Base-by-base conservation (phyloP, 2,329 filamentous ascomycete species). In the Thielaviopsis populi region DNA sequence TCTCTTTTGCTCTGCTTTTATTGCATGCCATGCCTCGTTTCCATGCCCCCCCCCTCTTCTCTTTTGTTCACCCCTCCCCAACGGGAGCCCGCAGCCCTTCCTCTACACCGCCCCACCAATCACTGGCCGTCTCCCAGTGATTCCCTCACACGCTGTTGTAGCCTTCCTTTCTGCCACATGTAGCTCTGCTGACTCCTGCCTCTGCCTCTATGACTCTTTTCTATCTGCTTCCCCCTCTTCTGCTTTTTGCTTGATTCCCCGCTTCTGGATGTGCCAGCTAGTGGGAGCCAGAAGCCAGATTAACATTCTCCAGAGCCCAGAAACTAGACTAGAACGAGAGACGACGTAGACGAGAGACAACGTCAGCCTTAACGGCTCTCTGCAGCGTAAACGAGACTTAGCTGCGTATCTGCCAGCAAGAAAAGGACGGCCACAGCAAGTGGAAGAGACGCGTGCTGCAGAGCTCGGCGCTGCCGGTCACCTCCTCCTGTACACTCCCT, bases 291-390 rank as follows among this genome's bases (percentile, higher is more conserved):
- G 42, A 42, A 27, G 58, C 37, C 19, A 42, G 22, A 27, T 41
- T 60, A 27, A 15, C 17, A 46, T 46, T 46, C 43, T 11, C 48
- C 24, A 30, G 48, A 24, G 10, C 10, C 11, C 19, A 17, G 48
- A 1, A 53, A 53, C 27, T 30, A 22, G 27, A 22, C 8, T 13
- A 22, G 37, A 10, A 15, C 43, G 42, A 22, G 30, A 24, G 40
- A 41, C 42, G 33, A 42, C 30, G 27, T 30, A 42, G 58, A 42
- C 17, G 46, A 62, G 17, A 17, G 43, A 62, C 15, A 50, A 50
- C 37, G 61, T 33, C 46, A 50, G 17, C 61, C 17, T 53, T 48
- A 62, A 40, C 43, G 61, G 30, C 56, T 40, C 37, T 43, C 37
- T 46, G 33, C 58, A 46, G 24, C n/a, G 27, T 60, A 42, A 60